Evolutionary conservation across 768 basidiomycete genomes (phyloP).

Genomic region (Boletus vinaceobasis): DNA sequence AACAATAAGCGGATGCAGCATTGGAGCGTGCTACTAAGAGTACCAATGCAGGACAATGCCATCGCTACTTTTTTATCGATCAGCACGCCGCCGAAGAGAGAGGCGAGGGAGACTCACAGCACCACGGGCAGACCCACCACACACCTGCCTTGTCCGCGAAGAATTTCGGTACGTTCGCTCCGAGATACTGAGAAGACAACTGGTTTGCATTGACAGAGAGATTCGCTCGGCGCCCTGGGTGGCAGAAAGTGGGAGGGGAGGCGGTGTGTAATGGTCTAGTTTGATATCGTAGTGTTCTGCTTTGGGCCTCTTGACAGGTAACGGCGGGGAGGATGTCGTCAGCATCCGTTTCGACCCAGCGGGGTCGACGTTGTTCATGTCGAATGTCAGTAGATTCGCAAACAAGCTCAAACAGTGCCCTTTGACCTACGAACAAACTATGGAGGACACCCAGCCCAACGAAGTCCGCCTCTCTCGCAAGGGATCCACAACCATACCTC

Average conservation of each 20-base stretch:
- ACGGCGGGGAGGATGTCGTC: slow-evolving; percentile 2
- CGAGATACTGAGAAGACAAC: slow-evolving; percentile 10
- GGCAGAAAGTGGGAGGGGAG: slow-evolving; percentile 19
- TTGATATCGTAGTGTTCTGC: slow-evolving; percentile 10
- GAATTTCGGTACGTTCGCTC: slow-evolving; percentile 15
- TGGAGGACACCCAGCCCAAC: slow-evolving; percentile 41
- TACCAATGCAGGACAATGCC: slow-evolving; percentile 32
- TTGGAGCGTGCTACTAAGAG: not conserved
- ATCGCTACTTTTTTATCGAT: slow-evolving; percentile 22
- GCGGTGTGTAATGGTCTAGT: not conserved
- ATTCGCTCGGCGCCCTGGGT: slow-evolving; percentile 30
- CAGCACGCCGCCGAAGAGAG: not conserved
- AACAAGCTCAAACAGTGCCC: slow-evolving; percentile 22
- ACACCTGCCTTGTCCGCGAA: slow-evolving; percentile 20
- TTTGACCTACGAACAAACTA: not conserved
- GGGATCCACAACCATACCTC: slow-evolving; percentile 28
- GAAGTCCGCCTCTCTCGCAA: slow-evolving; percentile 36
- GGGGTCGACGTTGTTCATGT: slow-evolving; percentile 15
- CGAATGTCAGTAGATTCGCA: slow-evolving; percentile 1
- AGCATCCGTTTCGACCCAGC: slow-evolving; percentile 12
- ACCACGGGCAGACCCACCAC: slow-evolving; percentile 25
- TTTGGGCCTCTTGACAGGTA: slow-evolving; percentile 21
- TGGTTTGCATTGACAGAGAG: slow-evolving; percentile 7
- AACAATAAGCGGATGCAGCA: slow-evolving; percentile 6
- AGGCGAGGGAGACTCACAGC: slow-evolving; percentile 18